phyloP scores from a whole-genome alignment of 352 stramenopile genomes.

The Sclerospora graminicola region DNA sequence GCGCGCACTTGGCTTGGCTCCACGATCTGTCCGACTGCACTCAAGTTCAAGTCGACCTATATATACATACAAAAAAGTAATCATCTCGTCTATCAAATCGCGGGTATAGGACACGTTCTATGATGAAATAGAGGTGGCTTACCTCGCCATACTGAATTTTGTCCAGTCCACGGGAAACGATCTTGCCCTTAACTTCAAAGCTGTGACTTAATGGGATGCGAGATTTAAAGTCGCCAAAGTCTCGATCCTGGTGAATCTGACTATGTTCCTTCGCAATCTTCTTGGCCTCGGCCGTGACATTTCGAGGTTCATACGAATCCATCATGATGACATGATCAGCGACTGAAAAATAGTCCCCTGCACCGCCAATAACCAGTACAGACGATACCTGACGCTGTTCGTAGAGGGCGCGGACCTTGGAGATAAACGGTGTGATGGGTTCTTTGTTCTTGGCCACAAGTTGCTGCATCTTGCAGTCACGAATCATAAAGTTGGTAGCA shows the following conservation, averaged over 20 bases:
- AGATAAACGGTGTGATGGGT: conserved; percentile 96
- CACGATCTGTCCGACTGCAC: conserved; percentile 82
- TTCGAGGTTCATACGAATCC: conserved; percentile 89
- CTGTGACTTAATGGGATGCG: conserved; percentile 43
- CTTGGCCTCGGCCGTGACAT: conserved; percentile 89
- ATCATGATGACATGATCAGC: conserved; percentile 95
- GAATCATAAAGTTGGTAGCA: conserved; percentile 98
- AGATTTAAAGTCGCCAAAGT: conserved; percentile 37
- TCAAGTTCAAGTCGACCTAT: conserved; percentile 76
- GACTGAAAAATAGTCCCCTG: conserved; percentile 95
- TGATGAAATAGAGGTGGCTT: too few relatives aligned
- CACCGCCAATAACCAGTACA: conserved; percentile 93
- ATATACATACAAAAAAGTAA: conserved; percentile 2
- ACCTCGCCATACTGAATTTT: conserved; percentile 85
- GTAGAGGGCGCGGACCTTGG: conserved; percentile 90
- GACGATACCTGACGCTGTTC: conserved; percentile 84
- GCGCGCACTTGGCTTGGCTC: conserved; percentile 81
- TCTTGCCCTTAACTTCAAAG: conserved; percentile 66
- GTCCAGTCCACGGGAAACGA: conserved; percentile 55
- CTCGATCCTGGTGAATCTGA: conserved; percentile 36
- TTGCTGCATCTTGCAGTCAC: conserved; percentile 95
- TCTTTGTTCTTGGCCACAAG: conserved; percentile 93
- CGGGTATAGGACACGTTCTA: too few relatives aligned
- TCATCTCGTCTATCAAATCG: too few relatives aligned
- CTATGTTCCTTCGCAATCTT: conserved; percentile 74